phyloP scores from a whole-genome alignment of 2,329 filamentous ascomycete genomes.

The Alternaria infectoria region DNA sequence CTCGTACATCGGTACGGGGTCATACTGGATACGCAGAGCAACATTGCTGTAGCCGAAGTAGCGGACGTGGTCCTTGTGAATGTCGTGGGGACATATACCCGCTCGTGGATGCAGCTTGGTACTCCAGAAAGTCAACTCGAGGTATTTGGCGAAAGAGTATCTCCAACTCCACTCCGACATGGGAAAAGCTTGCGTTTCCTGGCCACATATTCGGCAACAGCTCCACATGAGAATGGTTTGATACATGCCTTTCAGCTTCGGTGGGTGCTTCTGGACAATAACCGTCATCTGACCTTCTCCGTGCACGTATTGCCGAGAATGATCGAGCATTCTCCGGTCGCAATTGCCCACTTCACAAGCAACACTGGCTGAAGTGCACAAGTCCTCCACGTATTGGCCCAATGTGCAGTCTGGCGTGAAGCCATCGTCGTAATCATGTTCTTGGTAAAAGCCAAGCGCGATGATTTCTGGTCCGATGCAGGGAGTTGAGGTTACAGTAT shows the following conservation, averaged over 20 bases:
- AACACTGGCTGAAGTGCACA: constrained; percentile 78
- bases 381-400: constrained; percentile 92
- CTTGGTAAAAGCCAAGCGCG: constrained; percentile 90
- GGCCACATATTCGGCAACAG: constrained; percentile 88
- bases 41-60: constrained; percentile 91
- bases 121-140: constrained; percentile 98
- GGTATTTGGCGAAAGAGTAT: constrained; percentile 97
- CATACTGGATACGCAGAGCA: constrained; percentile 88
- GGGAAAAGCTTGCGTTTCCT: constrained; percentile 84
- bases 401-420: constrained; percentile 86
- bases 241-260: constrained; percentile 68
- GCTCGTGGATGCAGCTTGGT: constrained; percentile 76
- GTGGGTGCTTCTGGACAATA: constrained; percentile 78
- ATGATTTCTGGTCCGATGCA: constrained; percentile 92
- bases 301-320: constrained; percentile 96
- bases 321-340: constrained; percentile 85
- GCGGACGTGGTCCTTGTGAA: constrained; percentile 88
- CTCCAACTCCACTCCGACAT: constrained; percentile 98
- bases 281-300: constrained; percentile 93
- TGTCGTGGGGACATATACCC: constrained; percentile 84
- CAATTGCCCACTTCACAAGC: constrained; percentile 84
- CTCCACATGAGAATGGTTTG: constrained; percentile 97
- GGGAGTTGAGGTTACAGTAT: constrained; percentile 90
- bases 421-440: constrained; percentile 74
- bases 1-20: constrained; percentile 89